Evolutionary conservation across 2,329 filamentous ascomycete species (phyloP), one percentile per base, ranked within the genome.

Genomic region (Aschersonia sp.): DNA sequence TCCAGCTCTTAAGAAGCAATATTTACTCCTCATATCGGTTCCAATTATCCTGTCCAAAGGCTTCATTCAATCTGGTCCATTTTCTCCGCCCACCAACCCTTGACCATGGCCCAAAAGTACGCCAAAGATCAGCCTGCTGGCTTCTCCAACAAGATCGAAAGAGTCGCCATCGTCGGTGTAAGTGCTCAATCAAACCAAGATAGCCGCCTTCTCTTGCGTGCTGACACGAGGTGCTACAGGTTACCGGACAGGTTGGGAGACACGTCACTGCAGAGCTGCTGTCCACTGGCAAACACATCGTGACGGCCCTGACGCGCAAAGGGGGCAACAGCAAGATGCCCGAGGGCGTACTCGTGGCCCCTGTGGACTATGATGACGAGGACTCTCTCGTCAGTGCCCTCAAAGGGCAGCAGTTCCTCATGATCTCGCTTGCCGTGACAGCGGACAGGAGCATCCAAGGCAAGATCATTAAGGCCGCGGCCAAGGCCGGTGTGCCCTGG

Each of bases 341-440:
- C 3, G 51, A 63, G 1, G 70, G 71, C 11, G 64, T 75, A 32
- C 60, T 60, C 2, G 55, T 66, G 29, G 64, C 60, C 40, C 47
- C 53, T 2, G 64, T 79, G 14, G 65, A 73, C 55, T 75, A 74
- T 52, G 58, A 63, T 40, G 61, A 69, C 44, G 56, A 66, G 30
- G 53, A 57, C 1, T 64, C 69, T 1, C 55, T 81, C 7, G 63
- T 74, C 1, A 56, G 58, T 1, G 76, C 74, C 2, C 68, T 81
- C 2, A 56, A 62, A 32, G 75, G 65, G 49, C 74, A 81, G 50
- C 68, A 81, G n/a, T 70, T 69, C 39, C 62, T 81, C 4, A 63
- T 79, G n/a, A 75, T 78, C 53, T 71, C 72, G 32, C 56, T 77
- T 48, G 54, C 65, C 6, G 59, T 62, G 2, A 54, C 49, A 0